Base-by-base conservation (phyloP, 306 rosid species). In the Ochetophila trinervis region DNA sequence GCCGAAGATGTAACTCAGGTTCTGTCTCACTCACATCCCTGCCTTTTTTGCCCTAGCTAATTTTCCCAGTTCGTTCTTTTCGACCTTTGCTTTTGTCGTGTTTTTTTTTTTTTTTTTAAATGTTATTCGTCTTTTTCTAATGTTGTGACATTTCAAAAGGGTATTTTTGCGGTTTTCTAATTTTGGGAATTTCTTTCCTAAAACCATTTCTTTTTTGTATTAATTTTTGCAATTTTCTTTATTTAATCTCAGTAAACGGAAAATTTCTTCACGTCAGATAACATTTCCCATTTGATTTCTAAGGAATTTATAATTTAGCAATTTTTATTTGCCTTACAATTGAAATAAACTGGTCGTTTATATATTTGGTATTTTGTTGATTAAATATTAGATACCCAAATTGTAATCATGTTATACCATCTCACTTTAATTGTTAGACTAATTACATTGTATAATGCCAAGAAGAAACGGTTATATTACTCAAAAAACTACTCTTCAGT, bases 1-100 rank as follows among this genome's bases (percentile, higher is more conserved):
- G 98, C 97, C 20, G 93, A 93, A 55, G 86, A 93, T 62, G 98
- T 89, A 48, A 87, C 98, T 58, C 91, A 93, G 95, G 98, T 93
- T 69, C 51, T 27, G 21, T 30, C 36, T 49, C 3, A 16, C 62
- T 49, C 3, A 16, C 62, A 15, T 5, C 5, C n/a, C 21, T 23
- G 18, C 11, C 8, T 20, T 4, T 18, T 60, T 37, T 3, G 18
- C 12, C 30, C 51, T 60, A 40, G 10, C 36, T 44, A 62, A 5
- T 44, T 42, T 44, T 42, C 35, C 5, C 36, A 44, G 12, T 4
- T 62, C 4, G 0, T 6, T 16, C 17, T 23, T 62, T 7, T 24
- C 21, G 6, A 21, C 12, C 12, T 16, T 24, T 62, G 17, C 22
- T 4, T 3, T 45, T 23, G 7, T 16, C 18, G 6, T 17, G 7